Evolutionary conservation across 495 filamentous ascomycete species (phyloP).

Genomic region (Amniculicola lignicola): DNA sequence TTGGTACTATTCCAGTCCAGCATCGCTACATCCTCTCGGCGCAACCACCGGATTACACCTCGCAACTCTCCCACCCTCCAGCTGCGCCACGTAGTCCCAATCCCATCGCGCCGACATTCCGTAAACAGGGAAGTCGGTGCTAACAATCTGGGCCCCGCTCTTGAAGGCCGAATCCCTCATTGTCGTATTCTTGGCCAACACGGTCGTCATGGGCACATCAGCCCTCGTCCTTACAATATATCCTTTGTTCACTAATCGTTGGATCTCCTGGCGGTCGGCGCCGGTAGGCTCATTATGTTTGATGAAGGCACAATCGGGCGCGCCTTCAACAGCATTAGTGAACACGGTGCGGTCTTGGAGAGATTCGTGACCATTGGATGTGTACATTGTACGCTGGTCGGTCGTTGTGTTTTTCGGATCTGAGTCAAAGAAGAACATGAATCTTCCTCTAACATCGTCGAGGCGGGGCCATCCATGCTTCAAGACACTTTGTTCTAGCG

Average conservation of each 20-base stretch:
- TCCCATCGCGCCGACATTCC: conserved; percentile 14
- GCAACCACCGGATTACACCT: conserved; percentile 17
- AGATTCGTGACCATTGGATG: conserved; percentile 16
- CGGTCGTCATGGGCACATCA: conserved; percentile 34
- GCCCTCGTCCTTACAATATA: conserved; percentile 39
- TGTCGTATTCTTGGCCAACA: conserved; percentile 22
- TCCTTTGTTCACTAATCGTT: conserved; percentile 34
- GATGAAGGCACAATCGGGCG: conserved; percentile 35
- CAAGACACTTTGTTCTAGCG: conserved; percentile 33
- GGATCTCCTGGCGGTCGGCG: conserved; percentile 32
- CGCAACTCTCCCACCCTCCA: conserved; percentile 15
- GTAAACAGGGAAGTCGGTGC: conserved; percentile 20
- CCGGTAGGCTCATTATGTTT: conserved; percentile 35
- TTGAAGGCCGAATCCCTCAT: conserved; percentile 13
- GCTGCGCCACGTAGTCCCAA: conserved; percentile 15
- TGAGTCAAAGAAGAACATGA: conserved; percentile 38
- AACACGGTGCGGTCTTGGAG: conserved; percentile 37
- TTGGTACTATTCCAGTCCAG: conserved; percentile 5
- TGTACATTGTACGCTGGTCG: conserved; percentile 31
- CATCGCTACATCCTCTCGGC: conserved; percentile 1
- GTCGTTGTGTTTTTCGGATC: conserved; percentile 27
- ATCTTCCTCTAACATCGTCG: conserved; percentile 8
- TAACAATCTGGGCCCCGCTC: conserved; percentile 24
- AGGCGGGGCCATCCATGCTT: conserved; percentile 36
- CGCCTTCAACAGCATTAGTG: conserved; percentile 37